Conservation (phyloP, 2,329 filamentous ascomycete genomes). For the Aurifilum marmelostoma region DNA sequence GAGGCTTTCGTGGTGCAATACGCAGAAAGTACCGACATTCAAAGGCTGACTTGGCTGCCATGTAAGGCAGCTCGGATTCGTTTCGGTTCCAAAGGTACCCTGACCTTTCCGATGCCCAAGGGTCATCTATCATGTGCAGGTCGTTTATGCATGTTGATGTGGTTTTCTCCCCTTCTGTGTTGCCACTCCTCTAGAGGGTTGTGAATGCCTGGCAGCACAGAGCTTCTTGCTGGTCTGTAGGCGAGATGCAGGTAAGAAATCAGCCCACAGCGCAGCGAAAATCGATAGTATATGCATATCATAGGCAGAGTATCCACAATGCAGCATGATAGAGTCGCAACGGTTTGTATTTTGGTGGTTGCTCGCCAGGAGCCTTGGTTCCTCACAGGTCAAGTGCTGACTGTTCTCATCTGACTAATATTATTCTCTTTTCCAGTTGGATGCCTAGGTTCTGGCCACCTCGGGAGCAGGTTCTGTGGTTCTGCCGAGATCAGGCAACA, state of each 20-base stretch:
- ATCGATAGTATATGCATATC: background rate
- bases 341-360: background rate
- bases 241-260: background rate
- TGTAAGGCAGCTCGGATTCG: background rate
- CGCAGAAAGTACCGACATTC: background rate
- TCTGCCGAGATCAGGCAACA: background rate
- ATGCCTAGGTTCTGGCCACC: background rate
- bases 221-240: background rate
- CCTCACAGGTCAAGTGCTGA: background rate
- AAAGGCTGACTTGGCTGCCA: background rate
- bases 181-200: background rate
- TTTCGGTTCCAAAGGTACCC: background rate
- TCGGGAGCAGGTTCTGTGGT: background rate
- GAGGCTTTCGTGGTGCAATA: background rate
- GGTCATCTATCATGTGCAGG: background rate
- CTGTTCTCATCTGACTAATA: background rate
- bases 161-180: background rate
- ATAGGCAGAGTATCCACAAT: background rate
- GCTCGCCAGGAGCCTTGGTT: background rate
- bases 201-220: slow-evolving; percentile 4
- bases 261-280: background rate
- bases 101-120: background rate
- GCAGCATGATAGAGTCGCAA: background rate
- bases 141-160: slow-evolving; percentile 1
- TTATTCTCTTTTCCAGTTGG: background rate